Base-by-base conservation (phyloP, 202 grass and related monocot species). In the Hordeum pubiflorum region DNA sequence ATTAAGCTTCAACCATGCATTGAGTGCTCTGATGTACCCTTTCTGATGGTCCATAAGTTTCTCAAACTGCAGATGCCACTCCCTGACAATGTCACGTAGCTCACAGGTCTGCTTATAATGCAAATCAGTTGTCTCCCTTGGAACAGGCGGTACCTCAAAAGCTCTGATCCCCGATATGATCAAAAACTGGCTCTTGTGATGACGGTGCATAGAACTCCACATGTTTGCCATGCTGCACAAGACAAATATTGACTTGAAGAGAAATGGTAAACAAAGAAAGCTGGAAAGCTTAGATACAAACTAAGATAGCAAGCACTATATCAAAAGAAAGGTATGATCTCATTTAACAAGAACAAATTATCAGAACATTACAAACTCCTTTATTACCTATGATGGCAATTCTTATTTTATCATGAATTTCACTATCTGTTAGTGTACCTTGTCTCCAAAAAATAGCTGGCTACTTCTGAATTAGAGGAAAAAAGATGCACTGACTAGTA, bases 1-100 rank as follows among this genome's bases (percentile, higher is more conserved):
- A 68, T 90, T 97, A 66, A 94, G 82, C 82, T 85, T 94, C 58
- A 97, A 86, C 94, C 94, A 97, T 56, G 82, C 89, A 79, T 91
- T 86, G 44, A 97, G 88, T 57, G 90, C 89, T 83, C 87, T 89
- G 55, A 97, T 72, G 57, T 97, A 94, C 2, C 82, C 84, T 78
- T 91, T 97, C 69, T 97, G 94, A 87, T 93, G 41, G 54, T 82
- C 79, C 69, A 91, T 85, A 22, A 97, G 84, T 75, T 94, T 94
- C 67, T 88, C 75, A 7, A 97, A 87, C 68, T 97, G 94, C 39
- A 73, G 38, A 69, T 94, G 94, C 88, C 92, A 90, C 84, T 92
- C 86, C 69, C 77, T 89, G 48, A 87, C 70, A 46, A 89, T 94
- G 22, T 82, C 48, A 63, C 81, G 67, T 61, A 97, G 82, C 79